Percentiles rank a stretch among this genome's conserved stretches.
These are phyloP conservation scores for Smallanthus sonchifolius DNA, from an alignment of 129 eudicot genomes.

Conservation along the genomic window DNA sequence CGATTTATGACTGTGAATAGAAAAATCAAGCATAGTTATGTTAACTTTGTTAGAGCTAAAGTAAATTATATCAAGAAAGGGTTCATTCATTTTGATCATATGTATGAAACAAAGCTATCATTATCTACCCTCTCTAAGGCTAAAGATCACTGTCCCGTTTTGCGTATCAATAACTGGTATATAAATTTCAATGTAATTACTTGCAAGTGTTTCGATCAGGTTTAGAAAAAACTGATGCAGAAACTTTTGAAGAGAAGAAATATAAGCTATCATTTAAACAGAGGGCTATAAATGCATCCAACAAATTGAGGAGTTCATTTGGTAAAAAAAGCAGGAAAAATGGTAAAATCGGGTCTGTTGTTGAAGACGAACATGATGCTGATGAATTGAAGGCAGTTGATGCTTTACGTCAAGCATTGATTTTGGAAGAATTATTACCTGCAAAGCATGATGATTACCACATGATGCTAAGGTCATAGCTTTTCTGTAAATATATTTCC, in stretches of 20 bases:
- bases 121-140: not conserved
- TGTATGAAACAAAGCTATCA: not conserved
- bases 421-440: slow-evolving; percentile 80
- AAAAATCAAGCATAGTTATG: not conserved
- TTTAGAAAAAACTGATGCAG: slow-evolving; percentile 53
- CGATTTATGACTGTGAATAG: not conserved
- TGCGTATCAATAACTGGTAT: not conserved
- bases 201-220: slow-evolving; percentile 32
- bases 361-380: slow-evolving; percentile 84
- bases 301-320: slow-evolving; percentile 74
- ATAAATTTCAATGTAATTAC: not conserved
- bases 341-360: slow-evolving; percentile 67
- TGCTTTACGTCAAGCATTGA: slow-evolving; percentile 76
- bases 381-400: slow-evolving; percentile 89
- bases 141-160: not conserved
- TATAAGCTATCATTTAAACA: slow-evolving; percentile 74
- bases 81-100: not conserved
- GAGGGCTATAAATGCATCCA: slow-evolving; percentile 74
- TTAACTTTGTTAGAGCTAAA: not conserved
- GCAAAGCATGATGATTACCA: slow-evolving; percentile 92
- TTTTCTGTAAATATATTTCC: not conserved
- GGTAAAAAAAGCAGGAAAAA: slow-evolving; percentile 66
- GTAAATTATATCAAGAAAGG: not conserved
- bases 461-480: slow-evolving; percentile 67
- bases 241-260: slow-evolving; percentile 64